A percentile compares a stretch with the other conserved stretches of the same genome.
These are phyloP conservation scores for Skeletonema grethae DNA, from an alignment of 108 stramenopile species.

Conservation along the genomic window DNA sequence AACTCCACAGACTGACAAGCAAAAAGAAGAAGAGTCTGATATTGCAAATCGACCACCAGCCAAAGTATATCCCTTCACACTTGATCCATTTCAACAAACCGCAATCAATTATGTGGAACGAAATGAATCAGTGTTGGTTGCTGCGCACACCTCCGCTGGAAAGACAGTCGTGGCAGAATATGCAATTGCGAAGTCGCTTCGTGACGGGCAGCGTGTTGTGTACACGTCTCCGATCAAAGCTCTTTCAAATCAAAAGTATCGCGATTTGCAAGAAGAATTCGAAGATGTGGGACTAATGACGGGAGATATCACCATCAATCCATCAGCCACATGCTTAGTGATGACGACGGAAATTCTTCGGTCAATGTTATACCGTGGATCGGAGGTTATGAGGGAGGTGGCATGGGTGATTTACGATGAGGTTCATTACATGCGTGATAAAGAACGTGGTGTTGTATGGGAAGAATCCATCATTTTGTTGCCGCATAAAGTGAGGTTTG, in stretches of 20 bases:
- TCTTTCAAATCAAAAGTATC: conserved; percentile 97
- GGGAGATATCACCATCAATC: conserved; percentile 99
- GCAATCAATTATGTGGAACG: conserved; percentile 92
- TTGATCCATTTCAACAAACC: conserved; percentile 97
- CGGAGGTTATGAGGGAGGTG: conserved; percentile 97
- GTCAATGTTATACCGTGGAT: conserved; percentile 98
- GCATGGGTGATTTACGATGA: conserved; percentile 98
- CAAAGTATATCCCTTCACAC: conserved; percentile 91
- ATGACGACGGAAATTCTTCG: conserved; percentile 99
- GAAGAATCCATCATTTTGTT: conserved; percentile 98
- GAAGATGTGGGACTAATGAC: conserved; percentile 98
- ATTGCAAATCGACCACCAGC: conserved; percentile 67
- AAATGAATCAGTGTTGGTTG: conserved; percentile 95
- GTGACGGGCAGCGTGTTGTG: conserved; percentile 94
- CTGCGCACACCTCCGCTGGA: conserved; percentile 94
- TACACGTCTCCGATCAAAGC: conserved; percentile 99
- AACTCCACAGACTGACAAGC: conserved; percentile 31
- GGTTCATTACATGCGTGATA: conserved; percentile 99
- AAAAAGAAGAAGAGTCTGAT: neutral
- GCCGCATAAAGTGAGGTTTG: conserved; percentile 92
- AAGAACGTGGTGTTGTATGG: conserved; percentile 85
- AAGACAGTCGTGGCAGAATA: conserved; percentile 95
- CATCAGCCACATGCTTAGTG: conserved; percentile 93
- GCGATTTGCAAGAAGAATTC: conserved; percentile 96
- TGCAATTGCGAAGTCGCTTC: conserved; percentile 95